Evolutionary conservation across 352 stramenopile genomes (phyloP).

Genomic region (Globisporangium alternatum): DNA sequence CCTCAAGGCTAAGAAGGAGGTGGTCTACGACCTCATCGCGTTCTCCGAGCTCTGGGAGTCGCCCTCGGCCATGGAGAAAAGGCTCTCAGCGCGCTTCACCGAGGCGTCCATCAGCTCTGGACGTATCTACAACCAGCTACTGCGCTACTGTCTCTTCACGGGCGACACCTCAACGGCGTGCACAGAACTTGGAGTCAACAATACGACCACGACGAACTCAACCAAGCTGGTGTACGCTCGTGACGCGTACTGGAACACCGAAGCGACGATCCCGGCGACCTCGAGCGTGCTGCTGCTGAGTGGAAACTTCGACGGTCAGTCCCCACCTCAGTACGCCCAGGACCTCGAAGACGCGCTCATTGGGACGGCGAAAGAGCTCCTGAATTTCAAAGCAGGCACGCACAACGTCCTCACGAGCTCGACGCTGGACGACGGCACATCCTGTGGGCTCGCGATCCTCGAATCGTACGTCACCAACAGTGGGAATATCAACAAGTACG

Average conservation of each 20-base stretch:
- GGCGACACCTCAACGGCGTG: slow-evolving; percentile 38
- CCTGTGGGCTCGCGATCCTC: slow-evolving; percentile 48
- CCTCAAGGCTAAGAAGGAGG: slow-evolving; percentile 19
- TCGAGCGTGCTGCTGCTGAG: slow-evolving; percentile 56
- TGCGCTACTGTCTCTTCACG: slow-evolving; percentile 64
- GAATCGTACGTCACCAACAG: slow-evolving; percentile 50
- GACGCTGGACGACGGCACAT: slow-evolving; percentile 29
- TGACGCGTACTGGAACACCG: slow-evolving; percentile 29
- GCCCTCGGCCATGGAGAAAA: slow-evolving; percentile 37
- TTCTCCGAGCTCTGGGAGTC: slow-evolving; percentile 79
- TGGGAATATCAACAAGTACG: slow-evolving; percentile 43
- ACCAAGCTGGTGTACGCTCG: slow-evolving; percentile 35
- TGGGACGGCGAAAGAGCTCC: slow-evolving; percentile 41
- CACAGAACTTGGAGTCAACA: slow-evolving; percentile 17
- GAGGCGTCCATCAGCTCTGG: slow-evolving; percentile 44
- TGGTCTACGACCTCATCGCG: slow-evolving; percentile 58
- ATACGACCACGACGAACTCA: slow-evolving; percentile 1
- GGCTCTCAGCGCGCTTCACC: slow-evolving; percentile 47
- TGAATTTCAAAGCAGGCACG: slow-evolving; percentile 33
- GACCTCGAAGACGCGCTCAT: slow-evolving; percentile 34
- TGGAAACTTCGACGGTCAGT: slow-evolving; percentile 40
- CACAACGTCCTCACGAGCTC: slow-evolving; percentile 45
- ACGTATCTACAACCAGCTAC: slow-evolving; percentile 36
- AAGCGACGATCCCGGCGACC: slow-evolving; percentile 26
- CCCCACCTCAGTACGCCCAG: slow-evolving; percentile 40